phyloP scores from a whole-genome alignment of 2,329 filamentous ascomycete species.

The Polytolypa hystricis region DNA sequence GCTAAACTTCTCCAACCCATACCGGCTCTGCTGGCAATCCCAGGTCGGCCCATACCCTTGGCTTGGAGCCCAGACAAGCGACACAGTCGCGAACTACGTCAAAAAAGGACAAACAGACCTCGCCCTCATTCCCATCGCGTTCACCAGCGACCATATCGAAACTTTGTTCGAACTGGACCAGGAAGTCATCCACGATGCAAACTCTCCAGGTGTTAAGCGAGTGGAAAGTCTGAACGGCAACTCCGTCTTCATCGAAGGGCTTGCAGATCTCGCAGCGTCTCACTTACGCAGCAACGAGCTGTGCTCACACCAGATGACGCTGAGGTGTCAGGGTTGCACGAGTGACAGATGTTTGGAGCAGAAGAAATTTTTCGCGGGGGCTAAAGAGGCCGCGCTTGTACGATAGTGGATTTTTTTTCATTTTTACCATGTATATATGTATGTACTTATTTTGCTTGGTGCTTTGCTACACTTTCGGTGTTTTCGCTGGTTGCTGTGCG shows the following conservation, averaged over 20 bases:
- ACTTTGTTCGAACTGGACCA: constrained; percentile 88
- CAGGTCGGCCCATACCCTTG: constrained; percentile 93
- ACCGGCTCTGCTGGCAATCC: constrained; percentile 93
- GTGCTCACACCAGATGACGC: constrained; percentile 77
- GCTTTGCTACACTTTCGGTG: no score
- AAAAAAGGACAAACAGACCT: constrained; percentile 86
- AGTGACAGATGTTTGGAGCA: constrained; percentile 73
- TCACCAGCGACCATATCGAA: constrained; percentile 98
- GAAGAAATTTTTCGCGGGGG: constrained; percentile 53
- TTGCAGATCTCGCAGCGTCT: constrained; percentile 73
- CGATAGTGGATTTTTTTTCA: constrained; percentile 13
- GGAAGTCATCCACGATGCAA: constrained; percentile 77
- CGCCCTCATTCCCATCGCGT: constrained; percentile 86
- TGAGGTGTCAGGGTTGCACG: constrained; percentile 87
- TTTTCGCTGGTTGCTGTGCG: no score
- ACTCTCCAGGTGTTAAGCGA: constrained; percentile 73
- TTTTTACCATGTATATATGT: no score
- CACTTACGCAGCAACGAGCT: constrained; percentile 61
- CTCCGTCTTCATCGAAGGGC: constrained; percentile 76
- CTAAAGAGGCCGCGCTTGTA: constrained; percentile 25
- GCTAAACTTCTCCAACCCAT: constrained; percentile 77
- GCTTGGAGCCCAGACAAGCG: constrained; percentile 86
- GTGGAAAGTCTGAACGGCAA: constrained; percentile 87
- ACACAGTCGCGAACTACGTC: constrained; percentile 79
- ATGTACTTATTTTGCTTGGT: no score